These are phyloP conservation scores for Euphorbia lathyris DNA, from an alignment of 345 rosid genomes.

Conservation along the genomic window DNA sequence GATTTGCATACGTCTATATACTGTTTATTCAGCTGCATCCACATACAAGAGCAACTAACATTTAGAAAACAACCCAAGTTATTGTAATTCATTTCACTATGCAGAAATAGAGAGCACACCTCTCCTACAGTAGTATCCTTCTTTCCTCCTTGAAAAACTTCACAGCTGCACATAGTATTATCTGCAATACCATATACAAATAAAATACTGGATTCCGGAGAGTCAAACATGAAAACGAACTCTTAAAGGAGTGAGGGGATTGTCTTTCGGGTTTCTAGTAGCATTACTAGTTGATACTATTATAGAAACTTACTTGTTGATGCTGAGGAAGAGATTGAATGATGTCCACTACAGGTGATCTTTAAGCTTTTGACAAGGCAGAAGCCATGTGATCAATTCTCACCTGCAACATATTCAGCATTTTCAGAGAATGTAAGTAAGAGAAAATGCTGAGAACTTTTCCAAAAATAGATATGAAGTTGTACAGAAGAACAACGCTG, in stretches of 20 bases:
- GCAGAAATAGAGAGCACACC: slow-evolving; percentile 36
- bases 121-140: slow-evolving; percentile 71
- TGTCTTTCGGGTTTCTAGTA: too few relatives aligned
- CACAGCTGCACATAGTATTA: slow-evolving; percentile 75
- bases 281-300: background rate
- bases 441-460: background rate
- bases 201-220: background rate
- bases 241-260: background rate
- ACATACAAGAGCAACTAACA: slow-evolving; percentile 9
- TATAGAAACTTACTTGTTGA: slow-evolving; percentile 68
- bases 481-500: background rate
- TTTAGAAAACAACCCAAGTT: background rate
- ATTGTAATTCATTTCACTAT: slow-evolving; percentile 5
- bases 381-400: slow-evolving; percentile 77
- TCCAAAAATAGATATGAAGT: background rate
- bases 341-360: slow-evolving; percentile 75
- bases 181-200: slow-evolving; percentile 37
- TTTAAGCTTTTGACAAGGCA: slow-evolving; percentile 80
- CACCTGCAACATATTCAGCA: slow-evolving; percentile 42
- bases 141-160: slow-evolving; percentile 71
- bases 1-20: slow-evolving; percentile 72
- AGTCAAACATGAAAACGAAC: background rate
- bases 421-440: background rate
- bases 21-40: slow-evolving; percentile 67
- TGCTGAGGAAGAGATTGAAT: slow-evolving; percentile 93